These are phyloP conservation scores for Gracilaria caudata DNA, from an alignment of 23 red algal genomes.

Conservation along the genomic window DNA sequence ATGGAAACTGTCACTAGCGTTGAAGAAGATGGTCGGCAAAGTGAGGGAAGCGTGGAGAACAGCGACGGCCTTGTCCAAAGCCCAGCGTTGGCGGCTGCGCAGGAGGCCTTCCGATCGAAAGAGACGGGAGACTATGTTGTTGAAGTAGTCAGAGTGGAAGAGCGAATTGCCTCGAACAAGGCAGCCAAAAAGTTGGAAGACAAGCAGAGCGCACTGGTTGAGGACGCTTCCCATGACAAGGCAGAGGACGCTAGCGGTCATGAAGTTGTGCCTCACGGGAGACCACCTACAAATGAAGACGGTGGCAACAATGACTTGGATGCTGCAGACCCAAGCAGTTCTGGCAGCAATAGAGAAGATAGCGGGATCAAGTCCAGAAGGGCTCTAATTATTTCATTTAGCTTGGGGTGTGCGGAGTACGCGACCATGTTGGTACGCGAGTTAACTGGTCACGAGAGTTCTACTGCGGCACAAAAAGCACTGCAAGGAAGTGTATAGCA, in stretches of 20 bases:
- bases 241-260: not conserved
- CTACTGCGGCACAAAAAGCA: slow-evolving; percentile 62
- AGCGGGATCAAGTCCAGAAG: not conserved
- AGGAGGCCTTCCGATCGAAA: not conserved
- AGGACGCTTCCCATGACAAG: slow-evolving; percentile 13
- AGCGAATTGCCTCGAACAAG: not conserved
- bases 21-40: not conserved
- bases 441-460: slow-evolving; percentile 83
- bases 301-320: not conserved
- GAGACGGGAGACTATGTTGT: not conserved
- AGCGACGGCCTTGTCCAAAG: not conserved
- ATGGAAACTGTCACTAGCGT: not conserved
- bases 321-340: not conserved
- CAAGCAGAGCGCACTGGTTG: not conserved
- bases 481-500: slow-evolving; percentile 25
- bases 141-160: not conserved
- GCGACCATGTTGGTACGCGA: slow-evolving; percentile 97
- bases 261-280: not conserved
- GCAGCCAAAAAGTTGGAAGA: not conserved
- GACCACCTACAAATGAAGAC: not conserved
- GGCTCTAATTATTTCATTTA: slow-evolving; percentile 80
- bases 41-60: not conserved
- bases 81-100: not conserved
- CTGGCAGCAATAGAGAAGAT: not conserved
- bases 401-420: slow-evolving; percentile 78